Base-by-base conservation (phyloP, 2,329 filamentous ascomycete species). In the Leptoxyphium fumago region DNA sequence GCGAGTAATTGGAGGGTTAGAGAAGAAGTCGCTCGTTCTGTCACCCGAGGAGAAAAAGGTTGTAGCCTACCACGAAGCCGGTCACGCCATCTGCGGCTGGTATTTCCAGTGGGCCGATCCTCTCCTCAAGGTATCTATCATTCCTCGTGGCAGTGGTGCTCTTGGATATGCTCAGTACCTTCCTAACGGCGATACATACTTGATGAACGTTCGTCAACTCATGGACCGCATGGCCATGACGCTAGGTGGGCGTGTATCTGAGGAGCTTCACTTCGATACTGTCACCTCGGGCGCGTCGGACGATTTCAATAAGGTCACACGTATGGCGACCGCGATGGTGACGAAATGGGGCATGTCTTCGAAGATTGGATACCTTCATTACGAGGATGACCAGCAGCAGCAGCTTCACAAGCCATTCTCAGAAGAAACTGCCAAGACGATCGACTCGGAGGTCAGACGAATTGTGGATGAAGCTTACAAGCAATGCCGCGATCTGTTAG, bases 221-320 rank as follows among this genome's bases (percentile, higher is more conserved):
- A 94, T 96, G 85, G 91, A 98, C 64, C 87, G 91, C 54, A 98
- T 98, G 91, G 91, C 91, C 51, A 98, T 98, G 91, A 95, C 89
- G 2, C 80, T 98, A 44, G 91, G 88, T 54, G 91, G 91, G 1
- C 86, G 91, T 52, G 84, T 98, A 18, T 91, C 83, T 15, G 91
- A 98, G 67, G 91, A 98, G 65, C 69, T 98, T 7, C 89, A 98
- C 67, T 98, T 98, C 66, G 82, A 91, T 29, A 94, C 87, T 0
- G 91, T 98, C 15, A 98, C 91, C 1, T 91, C 84, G 40, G 91
- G 91, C 45, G 91, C 89, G 15, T 88, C 81, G 43, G 91, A 96
- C 62, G 91, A 98, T 62, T 98, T 98, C 75, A 89, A 91, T 67
- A 98, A 98, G 69, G 91, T 96, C 36, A 95, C 91, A 2, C 77